These are phyloP conservation scores for Venturia asperata DNA, from an alignment of 2,329 filamentous ascomycete species.

Conservation along the genomic window DNA sequence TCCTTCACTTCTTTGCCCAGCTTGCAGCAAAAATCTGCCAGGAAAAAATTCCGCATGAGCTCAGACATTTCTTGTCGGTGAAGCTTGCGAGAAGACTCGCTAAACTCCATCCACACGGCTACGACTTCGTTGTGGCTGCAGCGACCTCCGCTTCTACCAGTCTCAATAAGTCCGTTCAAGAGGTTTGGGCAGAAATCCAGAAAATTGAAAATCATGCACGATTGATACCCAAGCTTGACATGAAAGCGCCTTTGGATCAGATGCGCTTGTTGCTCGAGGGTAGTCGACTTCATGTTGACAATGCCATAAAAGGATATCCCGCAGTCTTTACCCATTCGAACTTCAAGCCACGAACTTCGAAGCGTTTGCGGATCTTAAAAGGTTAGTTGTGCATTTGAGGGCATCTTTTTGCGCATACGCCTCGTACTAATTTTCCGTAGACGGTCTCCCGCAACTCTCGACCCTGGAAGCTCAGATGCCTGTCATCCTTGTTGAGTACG, in stretches of 20 bases:
- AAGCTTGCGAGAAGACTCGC: neutral
- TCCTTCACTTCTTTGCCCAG: neutral
- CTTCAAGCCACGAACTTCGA: too few species aligned
- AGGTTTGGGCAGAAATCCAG: neutral
- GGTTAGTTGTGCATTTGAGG: too few species aligned
- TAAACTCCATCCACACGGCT: conserved; percentile 12
- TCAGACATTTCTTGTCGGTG: neutral
- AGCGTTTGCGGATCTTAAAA: too few species aligned
- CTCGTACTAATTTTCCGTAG: neutral
- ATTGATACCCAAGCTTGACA: too few species aligned
- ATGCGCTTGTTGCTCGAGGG: too few species aligned
- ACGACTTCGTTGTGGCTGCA: conserved; percentile 37
- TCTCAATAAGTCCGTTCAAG: neutral
- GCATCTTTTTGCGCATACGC: too few species aligned
- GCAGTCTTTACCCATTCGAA: too few species aligned
- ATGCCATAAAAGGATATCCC: too few species aligned
- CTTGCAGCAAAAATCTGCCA: neutral
- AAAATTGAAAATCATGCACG: neutral
- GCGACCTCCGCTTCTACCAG: neutral
- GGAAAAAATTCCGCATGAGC: neutral
- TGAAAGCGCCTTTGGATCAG: too few species aligned
- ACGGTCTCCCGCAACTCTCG: neutral
- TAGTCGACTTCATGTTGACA: too few species aligned
- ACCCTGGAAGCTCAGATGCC: neutral
- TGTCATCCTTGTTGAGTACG: neutral